Percentiles rank a stretch among this genome's conserved stretches.
Conservation (phyloP, 2,329 filamentous ascomycete species). For the Phaeomoniella chlamydospora region DNA sequence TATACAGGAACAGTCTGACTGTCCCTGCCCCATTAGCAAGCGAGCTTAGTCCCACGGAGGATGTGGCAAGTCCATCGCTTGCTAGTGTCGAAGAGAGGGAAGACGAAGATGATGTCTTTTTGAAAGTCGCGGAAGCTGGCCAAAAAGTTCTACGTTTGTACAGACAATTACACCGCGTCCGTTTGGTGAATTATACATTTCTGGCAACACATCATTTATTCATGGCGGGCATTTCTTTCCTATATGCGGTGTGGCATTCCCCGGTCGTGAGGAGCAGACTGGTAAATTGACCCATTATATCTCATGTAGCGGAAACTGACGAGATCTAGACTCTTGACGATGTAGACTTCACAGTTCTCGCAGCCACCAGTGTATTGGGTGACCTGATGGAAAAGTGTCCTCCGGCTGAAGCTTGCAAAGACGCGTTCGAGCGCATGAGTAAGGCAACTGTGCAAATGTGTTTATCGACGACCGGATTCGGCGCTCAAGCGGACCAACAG, state of each 20-base stretch:
- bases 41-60: slow-evolving; percentile 50
- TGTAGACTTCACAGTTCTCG: slow-evolving; percentile 91
- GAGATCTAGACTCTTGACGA: slow-evolving; percentile 63
- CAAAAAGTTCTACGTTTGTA: slow-evolving; percentile 87
- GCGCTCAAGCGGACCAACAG: slow-evolving; percentile 25
- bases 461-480: slow-evolving; percentile 72
- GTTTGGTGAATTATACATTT: slow-evolving; percentile 91
- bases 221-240: slow-evolving; percentile 90
- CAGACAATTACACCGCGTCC: slow-evolving; percentile 71
- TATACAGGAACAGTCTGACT: slow-evolving; percentile 80
- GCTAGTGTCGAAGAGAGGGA: slow-evolving; percentile 30
- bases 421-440: slow-evolving; percentile 88
- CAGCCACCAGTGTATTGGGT: slow-evolving; percentile 80
- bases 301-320: slow-evolving; percentile 4
- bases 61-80: slow-evolving; percentile 41
- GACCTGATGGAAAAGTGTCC: slow-evolving; percentile 92
- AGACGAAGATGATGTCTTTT: slow-evolving; percentile 81
- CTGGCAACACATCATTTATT: slow-evolving; percentile 91
- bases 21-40: slow-evolving; percentile 73
- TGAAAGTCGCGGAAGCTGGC: slow-evolving; percentile 89
- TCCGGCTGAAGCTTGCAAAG: slow-evolving; percentile 82
- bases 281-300: slow-evolving; percentile 37
- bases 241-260: slow-evolving; percentile 97
- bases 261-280: slow-evolving; percentile 72
- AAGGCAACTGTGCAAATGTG: slow-evolving; percentile 95